A percentile compares a stretch with the other conserved stretches of the same genome.
These are phyloP conservation scores for Pestalotiopsis sp. DNA, from an alignment of 2,329 filamentous ascomycete species.

Conservation along the genomic window DNA sequence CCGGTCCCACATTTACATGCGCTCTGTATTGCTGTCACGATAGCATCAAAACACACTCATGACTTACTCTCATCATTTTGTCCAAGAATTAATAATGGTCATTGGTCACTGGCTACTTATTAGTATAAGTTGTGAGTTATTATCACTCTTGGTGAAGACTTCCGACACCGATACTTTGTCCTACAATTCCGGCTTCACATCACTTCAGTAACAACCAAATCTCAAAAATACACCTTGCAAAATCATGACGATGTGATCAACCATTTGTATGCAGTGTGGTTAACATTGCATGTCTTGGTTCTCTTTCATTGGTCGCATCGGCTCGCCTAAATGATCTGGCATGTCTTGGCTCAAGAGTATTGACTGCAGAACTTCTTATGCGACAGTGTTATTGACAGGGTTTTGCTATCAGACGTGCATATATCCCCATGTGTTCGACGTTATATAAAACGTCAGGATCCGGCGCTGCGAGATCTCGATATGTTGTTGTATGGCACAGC, in stretches of 20 bases:
- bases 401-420: constrained; percentile 4
- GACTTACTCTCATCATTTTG: too few relatives aligned
- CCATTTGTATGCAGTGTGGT: neutral
- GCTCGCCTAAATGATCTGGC: neutral
- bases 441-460: neutral
- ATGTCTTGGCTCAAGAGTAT: neutral
- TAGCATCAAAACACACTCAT: too few relatives aligned
- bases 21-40: too few relatives aligned
- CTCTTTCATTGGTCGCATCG: neutral
- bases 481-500: too few relatives aligned
- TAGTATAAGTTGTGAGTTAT: too few relatives aligned
- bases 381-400: constrained; percentile 3
- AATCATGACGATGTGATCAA: constrained; percentile 4
- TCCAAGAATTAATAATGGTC: too few relatives aligned
- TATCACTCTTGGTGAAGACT: too few relatives aligned
- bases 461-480: too few relatives aligned
- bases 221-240: neutral
- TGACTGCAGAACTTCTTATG: neutral
- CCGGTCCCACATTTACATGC: too few relatives aligned
- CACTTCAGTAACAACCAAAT: neutral
- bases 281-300: neutral
- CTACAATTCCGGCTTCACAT: too few relatives aligned
- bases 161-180: too few relatives aligned
- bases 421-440: neutral
- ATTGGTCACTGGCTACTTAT: too few relatives aligned